phyloP scores from a whole-genome alignment of 495 filamentous ascomycete species.

The Xylaria nigripes region DNA sequence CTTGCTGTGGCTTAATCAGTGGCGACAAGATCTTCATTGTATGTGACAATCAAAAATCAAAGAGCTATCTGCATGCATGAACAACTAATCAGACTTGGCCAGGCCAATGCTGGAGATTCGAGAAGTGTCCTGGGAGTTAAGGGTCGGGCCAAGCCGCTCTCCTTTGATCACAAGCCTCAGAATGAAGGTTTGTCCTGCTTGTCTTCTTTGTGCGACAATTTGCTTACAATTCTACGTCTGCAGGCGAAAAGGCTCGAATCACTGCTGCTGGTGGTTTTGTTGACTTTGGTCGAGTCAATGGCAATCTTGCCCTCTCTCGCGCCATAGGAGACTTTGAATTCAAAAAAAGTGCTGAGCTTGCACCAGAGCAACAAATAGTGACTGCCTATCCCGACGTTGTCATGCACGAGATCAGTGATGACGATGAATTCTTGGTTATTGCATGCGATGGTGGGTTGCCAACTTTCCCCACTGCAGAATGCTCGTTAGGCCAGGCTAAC shows the following conservation, averaged over 20 bases:
- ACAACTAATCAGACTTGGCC: neutral
- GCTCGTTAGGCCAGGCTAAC: slow-evolving; percentile 24
- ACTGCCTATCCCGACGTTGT: slow-evolving; percentile 93
- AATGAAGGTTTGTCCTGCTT: slow-evolving; percentile 66
- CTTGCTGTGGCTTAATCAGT: slow-evolving; percentile 79
- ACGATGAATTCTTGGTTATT: slow-evolving; percentile 95
- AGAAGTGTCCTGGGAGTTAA: slow-evolving; percentile 90
- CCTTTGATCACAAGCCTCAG: slow-evolving; percentile 96
- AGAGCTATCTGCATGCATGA: neutral
- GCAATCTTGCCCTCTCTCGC: slow-evolving; percentile 93
- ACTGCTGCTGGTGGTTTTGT: slow-evolving; percentile 94
- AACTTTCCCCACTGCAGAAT: neutral
- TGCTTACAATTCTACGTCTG: slow-evolving; percentile 13
- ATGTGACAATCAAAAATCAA: slow-evolving; percentile 13
- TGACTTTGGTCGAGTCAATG: slow-evolving; percentile 96
- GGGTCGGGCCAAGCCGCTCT: slow-evolving; percentile 91
- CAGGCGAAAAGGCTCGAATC: slow-evolving; percentile 94
- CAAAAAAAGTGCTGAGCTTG: slow-evolving; percentile 95
- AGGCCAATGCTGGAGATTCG: slow-evolving; percentile 97
- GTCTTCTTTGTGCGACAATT: neutral
- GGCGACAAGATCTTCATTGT: slow-evolving; percentile 93
- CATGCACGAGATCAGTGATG: slow-evolving; percentile 77
- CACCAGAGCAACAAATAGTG: slow-evolving; percentile 95
- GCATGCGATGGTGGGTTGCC: slow-evolving; percentile 83
- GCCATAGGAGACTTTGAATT: slow-evolving; percentile 99